Percentiles rank a stretch among this genome's conserved stretches.
Evolutionary conservation across 1,139 yeast species (phyloP).

Genomic region (Groenewaldozyma auringiensis): DNA sequence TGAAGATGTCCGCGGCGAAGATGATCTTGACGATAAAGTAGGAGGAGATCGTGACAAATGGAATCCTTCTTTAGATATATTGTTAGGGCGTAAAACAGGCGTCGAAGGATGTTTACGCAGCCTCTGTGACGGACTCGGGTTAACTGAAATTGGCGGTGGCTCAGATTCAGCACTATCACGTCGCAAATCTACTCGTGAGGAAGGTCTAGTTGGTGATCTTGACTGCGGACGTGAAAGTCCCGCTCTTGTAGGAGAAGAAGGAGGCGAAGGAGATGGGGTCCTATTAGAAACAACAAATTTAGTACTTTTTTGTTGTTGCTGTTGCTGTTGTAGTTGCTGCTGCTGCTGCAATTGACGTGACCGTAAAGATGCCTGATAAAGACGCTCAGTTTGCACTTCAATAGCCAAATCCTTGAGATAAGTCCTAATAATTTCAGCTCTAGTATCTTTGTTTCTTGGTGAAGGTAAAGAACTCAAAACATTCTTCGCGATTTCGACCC

Average conservation of each 20-base stretch:
- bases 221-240: neutral
- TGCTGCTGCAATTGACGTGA: neutral
- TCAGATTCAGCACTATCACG: neutral
- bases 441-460: conserved; percentile 33
- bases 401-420: conserved; percentile 48
- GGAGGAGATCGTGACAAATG: neutral
- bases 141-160: neutral
- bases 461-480: conserved; percentile 21
- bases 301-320: too few species aligned
- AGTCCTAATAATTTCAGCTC: conserved; percentile 39
- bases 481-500: conserved; percentile 32
- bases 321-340: neutral
- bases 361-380: conserved; percentile 35
- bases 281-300: neutral
- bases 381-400: conserved; percentile 55
- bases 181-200: neutral
- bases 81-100: neutral
- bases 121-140: neutral
- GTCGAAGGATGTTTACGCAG: neutral
- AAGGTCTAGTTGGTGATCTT: neutral
- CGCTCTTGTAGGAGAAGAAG: neutral
- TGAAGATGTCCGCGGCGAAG: neutral
- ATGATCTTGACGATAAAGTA: neutral
- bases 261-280: neutral
- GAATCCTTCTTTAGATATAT: neutral